A percentile compares a stretch with the other conserved stretches of the same genome.
Evolutionary conservation across 2,329 filamentous ascomycete species (phyloP).

Genomic region (Grosmannia huntii): DNA sequence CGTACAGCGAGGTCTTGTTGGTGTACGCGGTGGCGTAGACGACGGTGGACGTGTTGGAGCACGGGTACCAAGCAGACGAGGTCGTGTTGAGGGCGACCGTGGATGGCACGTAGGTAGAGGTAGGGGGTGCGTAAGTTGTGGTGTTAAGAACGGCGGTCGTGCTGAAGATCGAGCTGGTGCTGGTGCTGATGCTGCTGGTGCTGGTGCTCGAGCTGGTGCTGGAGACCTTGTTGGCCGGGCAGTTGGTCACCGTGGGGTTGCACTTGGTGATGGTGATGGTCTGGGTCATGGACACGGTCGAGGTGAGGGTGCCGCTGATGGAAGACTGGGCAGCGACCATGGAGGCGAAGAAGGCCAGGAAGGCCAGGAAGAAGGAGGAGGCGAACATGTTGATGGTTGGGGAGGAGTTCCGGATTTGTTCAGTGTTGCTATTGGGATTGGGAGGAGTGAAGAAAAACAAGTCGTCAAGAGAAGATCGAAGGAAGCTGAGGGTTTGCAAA

Average conservation of each 20-base stretch:
- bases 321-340: slow-evolving; percentile 20
- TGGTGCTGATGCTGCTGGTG: background rate
- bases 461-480: background rate
- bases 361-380: slow-evolving; percentile 8
- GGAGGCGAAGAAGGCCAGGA: slow-evolving; percentile 21
- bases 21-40: slow-evolving; percentile 12
- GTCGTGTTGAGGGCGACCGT: slow-evolving; percentile 1
- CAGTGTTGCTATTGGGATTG: background rate
- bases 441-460: background rate
- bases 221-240: slow-evolving; percentile 23
- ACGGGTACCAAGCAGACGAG: slow-evolving; percentile 10
- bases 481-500: background rate
- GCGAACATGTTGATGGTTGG: slow-evolving; percentile 7
- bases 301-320: slow-evolving; percentile 25
- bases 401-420: background rate
- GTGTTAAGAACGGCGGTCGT: slow-evolving; percentile 12
- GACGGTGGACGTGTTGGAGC: slow-evolving; percentile 11
- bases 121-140: background rate
- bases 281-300: slow-evolving; percentile 31
- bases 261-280: slow-evolving; percentile 35
- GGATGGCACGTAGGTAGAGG: background rate
- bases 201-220: slow-evolving; percentile 3
- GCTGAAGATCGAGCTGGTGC: slow-evolving; percentile 11
- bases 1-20: slow-evolving; percentile 9
- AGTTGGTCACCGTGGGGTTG: slow-evolving; percentile 29